Base-by-base conservation (phyloP, 192 early-diverging fungal genomes). In the Paraglomus occultum region DNA sequence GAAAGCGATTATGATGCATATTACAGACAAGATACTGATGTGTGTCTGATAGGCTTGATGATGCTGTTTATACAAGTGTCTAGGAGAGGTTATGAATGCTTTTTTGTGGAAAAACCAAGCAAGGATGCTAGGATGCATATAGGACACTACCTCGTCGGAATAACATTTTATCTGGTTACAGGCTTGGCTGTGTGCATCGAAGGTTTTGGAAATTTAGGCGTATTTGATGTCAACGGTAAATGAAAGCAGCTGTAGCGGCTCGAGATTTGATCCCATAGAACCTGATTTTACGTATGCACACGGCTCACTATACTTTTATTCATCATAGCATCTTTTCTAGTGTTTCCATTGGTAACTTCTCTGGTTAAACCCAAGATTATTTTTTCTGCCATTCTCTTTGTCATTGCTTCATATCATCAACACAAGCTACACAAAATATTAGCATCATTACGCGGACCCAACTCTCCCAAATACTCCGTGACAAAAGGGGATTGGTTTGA, bases 401-500 rank as follows among this genome's bases (percentile, higher is more conserved):
- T 84, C 55, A 15, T 77, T 70, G 85, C 84, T 7, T 87, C 86
- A 15, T 60, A 79, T 50, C 90, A 89, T 60, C 90, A 92, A 71
- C 72, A 83, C 72, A 76, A 67, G 42, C 87, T 87, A 61, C 90
- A 92, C 60, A 71, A 68, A 39, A 89, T 89, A 31, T 73, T 92
- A n/a, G 89, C 81, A 17, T 73, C 74, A 12, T 82, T 92, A 12
- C 84, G 90, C 11, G 45, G 39, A 2, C 5, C 23, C 1, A 40
- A 46, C 1, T 54, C 47, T 5, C n/a, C 50, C n/a, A 48, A 50
- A 7, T 92, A 92, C 67, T 75, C 69, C 49, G 77, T 92, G 18
- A 89, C 90, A 1, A 74, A 72, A 47, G 89, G 89, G 39, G 88
- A 89, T 64, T 81, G 88, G 85, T 92, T 90, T 70, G 68, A 82